Evolutionary conservation across 768 basidiomycete genomes (phyloP).

Genomic region (Tricholoma matsutake): DNA sequence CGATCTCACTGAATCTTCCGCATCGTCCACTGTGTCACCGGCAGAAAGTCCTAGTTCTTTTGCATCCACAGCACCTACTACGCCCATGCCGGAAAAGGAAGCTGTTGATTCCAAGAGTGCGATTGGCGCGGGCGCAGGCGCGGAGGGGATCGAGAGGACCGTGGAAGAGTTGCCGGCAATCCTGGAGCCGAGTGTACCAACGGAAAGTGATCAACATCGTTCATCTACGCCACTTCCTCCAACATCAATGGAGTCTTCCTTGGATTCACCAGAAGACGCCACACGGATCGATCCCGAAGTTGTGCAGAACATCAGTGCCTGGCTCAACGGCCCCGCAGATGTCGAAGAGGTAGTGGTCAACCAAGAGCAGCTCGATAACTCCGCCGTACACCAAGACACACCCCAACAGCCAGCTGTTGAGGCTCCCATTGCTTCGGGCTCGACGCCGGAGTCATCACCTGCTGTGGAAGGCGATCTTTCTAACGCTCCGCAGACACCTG

Average conservation of each 20-base stretch:
- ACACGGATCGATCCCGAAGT: background rate
- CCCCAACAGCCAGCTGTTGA: background rate
- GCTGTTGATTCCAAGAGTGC: too few relatives aligned
- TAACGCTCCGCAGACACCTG: background rate
- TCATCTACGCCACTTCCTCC: background rate
- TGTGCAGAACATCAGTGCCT: constrained; percentile 1
- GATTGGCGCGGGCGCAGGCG: background rate
- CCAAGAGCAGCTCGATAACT: background rate
- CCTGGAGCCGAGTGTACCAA: background rate
- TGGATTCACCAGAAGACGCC: background rate
- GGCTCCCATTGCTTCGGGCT: background rate
- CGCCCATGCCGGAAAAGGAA: background rate
- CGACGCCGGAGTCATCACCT: background rate
- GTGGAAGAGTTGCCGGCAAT: background rate
- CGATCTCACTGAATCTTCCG: constrained; percentile 9
- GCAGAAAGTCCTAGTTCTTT: background rate
- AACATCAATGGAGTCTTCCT: background rate
- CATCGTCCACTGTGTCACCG: constrained; percentile 3
- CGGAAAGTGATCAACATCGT: background rate
- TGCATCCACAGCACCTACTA: background rate
- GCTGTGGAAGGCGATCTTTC: background rate
- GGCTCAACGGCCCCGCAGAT: constrained; percentile 2
- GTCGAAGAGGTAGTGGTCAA: background rate
- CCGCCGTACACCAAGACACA: background rate
- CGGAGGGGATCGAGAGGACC: background rate